Conservation (phyloP, 106 monocot genomes). For the Cymbidium sinense region DNA sequence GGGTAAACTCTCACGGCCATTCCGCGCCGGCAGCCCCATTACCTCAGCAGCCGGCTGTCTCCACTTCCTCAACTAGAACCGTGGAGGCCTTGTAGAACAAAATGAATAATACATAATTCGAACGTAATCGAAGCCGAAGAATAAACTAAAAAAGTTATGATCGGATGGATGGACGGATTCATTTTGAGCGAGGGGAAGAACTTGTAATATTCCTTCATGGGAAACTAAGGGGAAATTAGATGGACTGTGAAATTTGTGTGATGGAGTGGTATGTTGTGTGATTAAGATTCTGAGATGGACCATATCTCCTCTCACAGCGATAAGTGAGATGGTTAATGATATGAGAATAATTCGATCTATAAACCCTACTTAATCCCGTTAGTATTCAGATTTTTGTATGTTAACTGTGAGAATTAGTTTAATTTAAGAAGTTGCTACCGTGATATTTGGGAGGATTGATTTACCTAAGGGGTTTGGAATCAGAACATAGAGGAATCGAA, state of each 20-base stretch:
- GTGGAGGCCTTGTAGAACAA: conserved; percentile 2
- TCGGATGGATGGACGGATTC: not conserved
- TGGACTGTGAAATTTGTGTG: not conserved
- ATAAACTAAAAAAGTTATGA: not conserved
- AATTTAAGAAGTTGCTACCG: not conserved
- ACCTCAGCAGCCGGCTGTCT: conserved; percentile 4
- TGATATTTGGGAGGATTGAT: not conserved
- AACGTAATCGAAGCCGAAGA: not conserved
- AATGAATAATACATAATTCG: not conserved
- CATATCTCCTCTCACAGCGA: not conserved
- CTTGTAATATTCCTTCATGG: not conserved
- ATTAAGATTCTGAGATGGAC: not conserved
- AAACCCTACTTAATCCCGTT: not conserved
- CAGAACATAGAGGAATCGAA: not conserved
- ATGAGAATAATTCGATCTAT: not conserved
- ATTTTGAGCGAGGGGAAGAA: not conserved
- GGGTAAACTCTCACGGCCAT: conserved; percentile 31
- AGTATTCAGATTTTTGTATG: not conserved
- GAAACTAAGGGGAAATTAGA: not conserved
- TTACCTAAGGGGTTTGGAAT: not conserved
- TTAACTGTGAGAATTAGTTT: not conserved
- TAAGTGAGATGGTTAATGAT: conserved; percentile 6
- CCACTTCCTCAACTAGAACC: conserved; percentile 1
- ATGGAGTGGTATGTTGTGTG: not conserved
- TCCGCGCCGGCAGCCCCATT: conserved; percentile 10